phyloP scores from a whole-genome alignment of 2,329 filamentous ascomycete genomes.

The Cladosporium phlei region DNA sequence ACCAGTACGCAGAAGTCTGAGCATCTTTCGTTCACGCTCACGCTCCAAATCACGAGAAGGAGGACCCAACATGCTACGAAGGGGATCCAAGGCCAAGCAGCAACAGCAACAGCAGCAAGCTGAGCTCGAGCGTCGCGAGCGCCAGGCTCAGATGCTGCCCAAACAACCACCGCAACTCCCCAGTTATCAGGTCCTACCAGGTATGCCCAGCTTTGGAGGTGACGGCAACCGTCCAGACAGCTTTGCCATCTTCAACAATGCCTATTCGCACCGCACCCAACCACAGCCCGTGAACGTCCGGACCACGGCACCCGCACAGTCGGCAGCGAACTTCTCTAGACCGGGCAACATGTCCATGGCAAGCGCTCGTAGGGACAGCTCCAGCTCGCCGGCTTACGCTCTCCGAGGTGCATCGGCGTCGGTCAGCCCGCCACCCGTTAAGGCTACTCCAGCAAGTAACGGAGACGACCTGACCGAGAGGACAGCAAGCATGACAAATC shows the following conservation, averaged over 20 bases:
- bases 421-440: constrained; percentile 20
- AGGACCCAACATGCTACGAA: constrained; percentile 28
- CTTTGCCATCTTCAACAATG: constrained; percentile 51
- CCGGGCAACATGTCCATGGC: constrained; percentile 21
- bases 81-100: constrained; percentile 33
- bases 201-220: constrained; percentile 57
- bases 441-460: constrained; percentile 30
- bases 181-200: constrained; percentile 39
- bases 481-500: constrained; percentile 93
- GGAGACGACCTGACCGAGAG: constrained; percentile 61
- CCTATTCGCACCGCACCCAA: constrained; percentile 32
- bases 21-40: constrained; percentile 11
- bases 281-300: too few species aligned
- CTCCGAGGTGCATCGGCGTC: constrained; percentile 18
- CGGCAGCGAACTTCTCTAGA: constrained; percentile 30
- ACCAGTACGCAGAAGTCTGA: constrained; percentile 3
- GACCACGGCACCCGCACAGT: background rate
- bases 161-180: constrained; percentile 58
- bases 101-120: constrained; percentile 19
- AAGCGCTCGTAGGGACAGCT: constrained; percentile 20
- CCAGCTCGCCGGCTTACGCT: constrained; percentile 26
- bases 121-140: constrained; percentile 16
- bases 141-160: constrained; percentile 47
- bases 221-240: constrained; percentile 60
- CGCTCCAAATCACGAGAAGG: constrained; percentile 5